These are phyloP conservation scores for Plasmodium relictum DNA, from an alignment of 169 alveolate genomes.

Conservation along the genomic window DNA sequence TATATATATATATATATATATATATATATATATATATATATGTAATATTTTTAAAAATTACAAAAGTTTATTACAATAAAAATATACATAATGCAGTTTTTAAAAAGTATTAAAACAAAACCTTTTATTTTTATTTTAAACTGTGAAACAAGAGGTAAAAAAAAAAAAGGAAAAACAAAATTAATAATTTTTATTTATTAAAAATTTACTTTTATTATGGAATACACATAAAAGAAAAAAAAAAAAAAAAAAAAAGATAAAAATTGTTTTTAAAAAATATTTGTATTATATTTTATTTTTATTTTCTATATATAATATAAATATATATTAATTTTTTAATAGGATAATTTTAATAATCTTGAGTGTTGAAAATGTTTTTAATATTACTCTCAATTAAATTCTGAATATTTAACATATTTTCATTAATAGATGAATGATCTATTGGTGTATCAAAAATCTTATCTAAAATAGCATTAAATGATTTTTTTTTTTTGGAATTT, in stretches of 20 bases:
- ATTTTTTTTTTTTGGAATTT: slow-evolving; percentile 24
- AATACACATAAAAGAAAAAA: background rate
- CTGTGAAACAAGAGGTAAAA: background rate
- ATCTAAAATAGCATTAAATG: slow-evolving; percentile 30
- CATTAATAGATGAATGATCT: slow-evolving; percentile 31
- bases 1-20: background rate
- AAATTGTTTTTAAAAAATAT: background rate
- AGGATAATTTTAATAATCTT: slow-evolving; percentile 9
- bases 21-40: background rate
- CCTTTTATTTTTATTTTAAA: background rate
- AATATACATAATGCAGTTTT: background rate
- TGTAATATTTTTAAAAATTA: slow-evolving; percentile 8
- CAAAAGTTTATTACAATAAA: background rate
- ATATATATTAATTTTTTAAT: background rate
- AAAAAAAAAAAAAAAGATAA: background rate
- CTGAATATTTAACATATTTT: slow-evolving; percentile 53
- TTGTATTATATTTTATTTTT: background rate
- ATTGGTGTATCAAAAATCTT: slow-evolving; percentile 41
- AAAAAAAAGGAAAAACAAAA: background rate
- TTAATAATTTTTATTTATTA: background rate
- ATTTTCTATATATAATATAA: too few species aligned
- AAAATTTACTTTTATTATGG: background rate
- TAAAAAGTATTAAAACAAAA: background rate
- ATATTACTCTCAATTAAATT: slow-evolving; percentile 51
- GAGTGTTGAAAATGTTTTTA: slow-evolving; percentile 35